Evolutionary conservation across 805 yeast species (phyloP), one percentile per base, ranked within the genome.

Genomic region (Metschnikowia kunwiensis): DNA sequence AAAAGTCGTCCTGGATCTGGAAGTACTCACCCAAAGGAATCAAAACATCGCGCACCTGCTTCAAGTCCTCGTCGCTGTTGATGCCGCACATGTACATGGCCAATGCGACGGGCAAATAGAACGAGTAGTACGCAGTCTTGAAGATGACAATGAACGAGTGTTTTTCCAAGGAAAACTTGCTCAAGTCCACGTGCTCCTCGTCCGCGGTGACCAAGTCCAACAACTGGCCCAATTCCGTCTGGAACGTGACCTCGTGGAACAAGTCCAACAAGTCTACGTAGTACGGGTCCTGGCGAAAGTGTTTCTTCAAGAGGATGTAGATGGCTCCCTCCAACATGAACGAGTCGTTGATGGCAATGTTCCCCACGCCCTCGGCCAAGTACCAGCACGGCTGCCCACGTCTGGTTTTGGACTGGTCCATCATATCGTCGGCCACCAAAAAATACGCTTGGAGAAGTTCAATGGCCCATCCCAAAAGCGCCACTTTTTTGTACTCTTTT

Each of bases 371-470:
- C 49, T 76, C 79, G 23, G 68, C 75, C 57, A 74, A 79, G 72
- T 88, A 93, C 98, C 98, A 93, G 66, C 98, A 93, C 49, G 96
- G 93, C 67, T 91, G 97, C 42, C 97, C 98, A 63, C 98, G 82
- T 74, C 98, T 85, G 27, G 98, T 93, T 61, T 86, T 83, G 22
- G 96, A 85, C 50, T 80, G 78, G 63, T 93, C 98, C 98, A 93
- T 93, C 80, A 93, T 93, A 61, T 93, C 98, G 61, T 93, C 98
- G 21, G 97, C 94, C 39, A 93, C 97, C 54, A 93, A 74, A 73
- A 93, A 93, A 62, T 86, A 93, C 2, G 97, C 97, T 68, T 91
- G 98, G 51, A 91, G 72, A 48, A 93, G 74, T 68, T 93, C 98
- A 50, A 93, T 79, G 51, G 87, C 74, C 98, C 98, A 93, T 15